phyloP scores from a whole-genome alignment of 2,329 filamentous ascomycete species.

The Apiospora arundinis region DNA sequence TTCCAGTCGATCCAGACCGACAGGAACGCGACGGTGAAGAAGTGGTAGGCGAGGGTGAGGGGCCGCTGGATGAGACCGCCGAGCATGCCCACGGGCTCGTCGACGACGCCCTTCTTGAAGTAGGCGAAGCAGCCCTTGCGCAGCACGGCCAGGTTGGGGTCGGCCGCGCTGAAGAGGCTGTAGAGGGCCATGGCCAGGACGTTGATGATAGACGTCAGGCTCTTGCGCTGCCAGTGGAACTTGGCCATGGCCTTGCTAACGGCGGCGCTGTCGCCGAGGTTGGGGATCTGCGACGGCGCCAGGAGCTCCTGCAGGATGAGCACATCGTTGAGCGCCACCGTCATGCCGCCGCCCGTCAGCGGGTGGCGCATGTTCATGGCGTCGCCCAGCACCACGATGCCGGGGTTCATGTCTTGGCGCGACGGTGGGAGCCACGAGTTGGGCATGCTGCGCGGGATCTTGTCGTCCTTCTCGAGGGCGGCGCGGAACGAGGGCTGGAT shows the following conservation, averaged over 20 bases:
- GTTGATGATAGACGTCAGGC: slow-evolving; percentile 87
- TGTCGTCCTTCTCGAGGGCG: slow-evolving; percentile 75
- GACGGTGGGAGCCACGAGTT: slow-evolving; percentile 90
- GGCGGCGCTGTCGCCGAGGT: slow-evolving; percentile 69
- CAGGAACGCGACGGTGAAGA: slow-evolving; percentile 91
- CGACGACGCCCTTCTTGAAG: slow-evolving; percentile 78
- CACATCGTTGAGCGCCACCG: slow-evolving; percentile 93
- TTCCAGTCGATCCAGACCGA: slow-evolving; percentile 74
- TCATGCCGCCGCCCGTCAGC: slow-evolving; percentile 97
- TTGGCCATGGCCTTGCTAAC: slow-evolving; percentile 72
- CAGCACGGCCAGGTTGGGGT: slow-evolving; percentile 76
- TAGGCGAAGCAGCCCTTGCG: slow-evolving; percentile 93
- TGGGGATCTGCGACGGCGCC: slow-evolving; percentile 69
- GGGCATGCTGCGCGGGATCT: slow-evolving; percentile 85
- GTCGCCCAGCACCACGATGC: slow-evolving; percentile 85
- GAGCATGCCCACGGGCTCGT: slow-evolving; percentile 81
- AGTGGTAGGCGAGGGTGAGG: slow-evolving; percentile 83
- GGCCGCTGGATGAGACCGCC: slow-evolving; percentile 82
- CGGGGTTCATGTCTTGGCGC: slow-evolving; percentile 70
- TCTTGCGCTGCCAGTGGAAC: slow-evolving; percentile 90
- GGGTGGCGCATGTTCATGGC: slow-evolving; percentile 99
- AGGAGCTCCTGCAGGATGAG: slow-evolving; percentile 78
- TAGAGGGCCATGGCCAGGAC: slow-evolving; percentile 97
- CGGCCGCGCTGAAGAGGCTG: slow-evolving; percentile 85
- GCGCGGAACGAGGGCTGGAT: slow-evolving; percentile 76